phyloP scores from a whole-genome alignment of 208 protist species.

The Crithidia sp. region DNA sequence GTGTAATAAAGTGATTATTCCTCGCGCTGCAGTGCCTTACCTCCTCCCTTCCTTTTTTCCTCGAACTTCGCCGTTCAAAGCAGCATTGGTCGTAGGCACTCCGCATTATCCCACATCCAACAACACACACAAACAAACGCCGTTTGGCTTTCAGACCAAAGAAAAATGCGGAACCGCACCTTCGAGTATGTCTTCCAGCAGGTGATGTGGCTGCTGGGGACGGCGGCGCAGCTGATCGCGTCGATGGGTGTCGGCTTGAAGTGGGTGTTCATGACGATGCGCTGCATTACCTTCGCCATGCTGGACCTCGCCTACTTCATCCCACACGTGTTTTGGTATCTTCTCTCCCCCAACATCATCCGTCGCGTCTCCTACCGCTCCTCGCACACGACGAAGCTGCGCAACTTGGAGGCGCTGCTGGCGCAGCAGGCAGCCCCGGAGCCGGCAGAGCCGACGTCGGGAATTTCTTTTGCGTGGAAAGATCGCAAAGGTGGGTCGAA shows the following conservation, averaged over 20 bases:
- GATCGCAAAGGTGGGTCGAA: not conserved
- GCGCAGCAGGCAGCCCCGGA: conserved; percentile 18
- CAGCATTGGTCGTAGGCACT: too few relatives aligned
- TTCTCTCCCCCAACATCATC: conserved; percentile 78
- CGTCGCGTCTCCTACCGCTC: conserved; percentile 81
- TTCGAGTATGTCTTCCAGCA: conserved; percentile 63
- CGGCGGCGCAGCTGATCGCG: conserved; percentile 55
- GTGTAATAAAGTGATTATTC: too few relatives aligned
- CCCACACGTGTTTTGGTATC: conserved; percentile 70
- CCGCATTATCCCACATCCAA: too few relatives aligned
- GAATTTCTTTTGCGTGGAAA: conserved; percentile 5
- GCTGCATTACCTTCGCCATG: conserved; percentile 62
- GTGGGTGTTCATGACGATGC: conserved; percentile 77
- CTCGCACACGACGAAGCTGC: conserved; percentile 56
- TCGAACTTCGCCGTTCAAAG: too few relatives aligned
- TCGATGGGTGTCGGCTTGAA: conserved; percentile 82
- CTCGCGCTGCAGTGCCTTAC: too few relatives aligned
- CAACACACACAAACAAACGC: not conserved
- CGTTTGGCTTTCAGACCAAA: not conserved
- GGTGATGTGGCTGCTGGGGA: conserved; percentile 64
- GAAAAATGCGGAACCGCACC: conserved; percentile 30
- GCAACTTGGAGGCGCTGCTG: conserved; percentile 57
- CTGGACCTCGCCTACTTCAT: conserved; percentile 70
- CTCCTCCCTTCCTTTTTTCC: too few relatives aligned
- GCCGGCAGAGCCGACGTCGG: not conserved